A percentile compares a stretch with the other conserved stretches of the same genome.
phyloP scores from a whole-genome alignment of 2,329 filamentous ascomycete species.

The Eurotiales sp. region DNA sequence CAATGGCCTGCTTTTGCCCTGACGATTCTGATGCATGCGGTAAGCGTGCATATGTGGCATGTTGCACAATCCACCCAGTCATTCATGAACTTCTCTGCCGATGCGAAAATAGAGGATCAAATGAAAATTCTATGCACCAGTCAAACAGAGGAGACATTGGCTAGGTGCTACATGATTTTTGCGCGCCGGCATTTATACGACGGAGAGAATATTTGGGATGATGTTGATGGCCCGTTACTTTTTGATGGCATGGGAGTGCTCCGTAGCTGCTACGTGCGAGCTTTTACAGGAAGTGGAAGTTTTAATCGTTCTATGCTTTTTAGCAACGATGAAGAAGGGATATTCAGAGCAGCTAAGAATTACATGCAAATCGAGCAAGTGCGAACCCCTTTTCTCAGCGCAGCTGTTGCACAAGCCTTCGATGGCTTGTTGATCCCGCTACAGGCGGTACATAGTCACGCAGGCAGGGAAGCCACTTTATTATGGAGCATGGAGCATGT shows the following conservation, averaged over 20 bases:
- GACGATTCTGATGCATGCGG: conserved; percentile 32
- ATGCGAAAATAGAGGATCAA: conserved; percentile 17
- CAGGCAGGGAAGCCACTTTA: conserved; percentile 30
- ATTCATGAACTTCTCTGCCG: conserved; percentile 20
- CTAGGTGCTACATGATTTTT: conserved; percentile 24
- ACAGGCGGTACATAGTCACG: conserved; percentile 24
- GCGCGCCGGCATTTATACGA: neutral
- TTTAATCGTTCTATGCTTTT: conserved; percentile 30
- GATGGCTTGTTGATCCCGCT: conserved; percentile 27
- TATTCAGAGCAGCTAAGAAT: conserved; percentile 20
- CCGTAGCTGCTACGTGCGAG: conserved; percentile 29
- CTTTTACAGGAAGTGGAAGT: conserved; percentile 24
- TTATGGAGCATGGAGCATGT: conserved; percentile 33
- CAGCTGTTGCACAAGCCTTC: conserved; percentile 26
- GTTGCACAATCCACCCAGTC: conserved; percentile 29
- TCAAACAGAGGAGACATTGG: conserved; percentile 25
- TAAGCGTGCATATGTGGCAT: conserved; percentile 34
- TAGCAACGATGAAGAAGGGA: conserved; percentile 23
- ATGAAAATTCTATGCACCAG: conserved; percentile 20
- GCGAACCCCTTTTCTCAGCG: conserved; percentile 23
- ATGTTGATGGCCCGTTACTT: conserved; percentile 26
- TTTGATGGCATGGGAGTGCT: conserved; percentile 33
- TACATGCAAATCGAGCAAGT: conserved; percentile 24
- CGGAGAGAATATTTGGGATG: conserved; percentile 6
- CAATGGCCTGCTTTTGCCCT: conserved; percentile 25